Evolutionary conservation across 2,329 filamentous ascomycete genomes (phyloP).

Genomic region (Cryphonectria japonica): DNA sequence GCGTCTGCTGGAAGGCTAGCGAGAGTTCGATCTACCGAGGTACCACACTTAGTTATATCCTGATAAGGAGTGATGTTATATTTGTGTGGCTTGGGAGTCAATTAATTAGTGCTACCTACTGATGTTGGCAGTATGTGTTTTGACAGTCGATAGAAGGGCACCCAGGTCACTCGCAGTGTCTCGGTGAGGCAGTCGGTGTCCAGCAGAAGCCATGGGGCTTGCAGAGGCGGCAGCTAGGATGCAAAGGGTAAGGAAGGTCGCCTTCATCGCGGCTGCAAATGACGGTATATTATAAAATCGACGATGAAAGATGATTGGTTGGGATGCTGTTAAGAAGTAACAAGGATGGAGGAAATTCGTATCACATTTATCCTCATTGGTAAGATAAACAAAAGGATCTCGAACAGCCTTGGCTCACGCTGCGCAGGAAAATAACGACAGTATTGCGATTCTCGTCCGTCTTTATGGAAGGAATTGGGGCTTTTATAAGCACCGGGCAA

Average conservation of each 20-base stretch:
- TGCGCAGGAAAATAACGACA: neutral
- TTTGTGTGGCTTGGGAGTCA: neutral
- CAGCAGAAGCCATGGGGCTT: neutral
- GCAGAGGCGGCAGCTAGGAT: neutral
- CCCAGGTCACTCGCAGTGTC: neutral
- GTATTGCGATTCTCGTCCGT: neutral
- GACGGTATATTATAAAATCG: neutral
- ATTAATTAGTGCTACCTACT: neutral
- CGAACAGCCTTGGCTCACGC: neutral
- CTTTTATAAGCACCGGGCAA: neutral
- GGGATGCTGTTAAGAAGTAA: neutral
- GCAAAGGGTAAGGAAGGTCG: neutral
- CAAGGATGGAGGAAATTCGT: neutral
- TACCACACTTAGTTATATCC: neutral
- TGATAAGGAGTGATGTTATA: neutral
- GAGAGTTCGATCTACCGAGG: neutral
- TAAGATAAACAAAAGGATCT: neutral
- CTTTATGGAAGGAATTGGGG: neutral
- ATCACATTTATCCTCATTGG: neutral
- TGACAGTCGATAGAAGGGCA: neutral
- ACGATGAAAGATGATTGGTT: neutral
- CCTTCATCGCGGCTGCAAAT: neutral
- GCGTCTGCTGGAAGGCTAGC: neutral
- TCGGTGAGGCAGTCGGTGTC: neutral
- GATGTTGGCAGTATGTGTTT: slow-evolving; percentile 11